phyloP scores from a whole-genome alignment of 208 protist genomes.

The Naegleria lovaniensis region DNA sequence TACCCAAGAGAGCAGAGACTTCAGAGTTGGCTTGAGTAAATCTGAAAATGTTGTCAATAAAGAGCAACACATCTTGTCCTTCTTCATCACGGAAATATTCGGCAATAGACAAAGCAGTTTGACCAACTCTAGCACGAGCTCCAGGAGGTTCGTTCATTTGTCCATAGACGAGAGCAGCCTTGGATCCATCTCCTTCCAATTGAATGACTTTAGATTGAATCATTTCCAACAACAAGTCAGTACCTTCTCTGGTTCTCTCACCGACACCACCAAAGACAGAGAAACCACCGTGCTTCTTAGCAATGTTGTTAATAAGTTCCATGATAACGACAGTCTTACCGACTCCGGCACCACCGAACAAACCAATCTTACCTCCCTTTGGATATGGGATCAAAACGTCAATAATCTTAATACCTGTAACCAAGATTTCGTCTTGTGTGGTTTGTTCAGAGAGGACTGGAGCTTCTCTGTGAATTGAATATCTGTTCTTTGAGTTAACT shows the following conservation, averaged over 20 bases:
- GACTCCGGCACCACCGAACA: constrained; percentile 97
- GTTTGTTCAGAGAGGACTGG: constrained; percentile 86
- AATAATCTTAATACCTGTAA: constrained; percentile 97
- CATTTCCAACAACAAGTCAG: constrained; percentile 97
- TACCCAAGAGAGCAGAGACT: constrained; percentile 92
- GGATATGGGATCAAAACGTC: constrained; percentile 95
- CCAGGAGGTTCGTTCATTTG: constrained; percentile 99
- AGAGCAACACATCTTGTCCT: constrained; percentile 96
- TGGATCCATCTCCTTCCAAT: constrained; percentile 79
- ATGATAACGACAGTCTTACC: constrained; percentile 98
- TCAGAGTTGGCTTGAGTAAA: constrained; percentile 97
- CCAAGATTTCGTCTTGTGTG: constrained; percentile 82
- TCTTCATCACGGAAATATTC: constrained; percentile 98
- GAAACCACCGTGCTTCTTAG: constrained; percentile 95
- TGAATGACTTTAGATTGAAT: constrained; percentile 87
- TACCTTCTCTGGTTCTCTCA: constrained; percentile 95
- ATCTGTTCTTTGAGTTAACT: constrained; percentile 70
- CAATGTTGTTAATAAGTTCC: constrained; percentile 98
- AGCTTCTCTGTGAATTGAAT: constrained; percentile 87
- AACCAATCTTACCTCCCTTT: constrained; percentile 97
- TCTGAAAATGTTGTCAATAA: constrained; percentile 99
- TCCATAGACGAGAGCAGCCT: constrained; percentile 96
- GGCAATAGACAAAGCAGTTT: constrained; percentile 91
- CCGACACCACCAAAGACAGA: constrained; percentile 97
- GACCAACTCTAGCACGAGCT: constrained; percentile 92